Conservation (phyloP, 192 early-diverging fungal genomes). For the Coemansia sp. region DNA sequence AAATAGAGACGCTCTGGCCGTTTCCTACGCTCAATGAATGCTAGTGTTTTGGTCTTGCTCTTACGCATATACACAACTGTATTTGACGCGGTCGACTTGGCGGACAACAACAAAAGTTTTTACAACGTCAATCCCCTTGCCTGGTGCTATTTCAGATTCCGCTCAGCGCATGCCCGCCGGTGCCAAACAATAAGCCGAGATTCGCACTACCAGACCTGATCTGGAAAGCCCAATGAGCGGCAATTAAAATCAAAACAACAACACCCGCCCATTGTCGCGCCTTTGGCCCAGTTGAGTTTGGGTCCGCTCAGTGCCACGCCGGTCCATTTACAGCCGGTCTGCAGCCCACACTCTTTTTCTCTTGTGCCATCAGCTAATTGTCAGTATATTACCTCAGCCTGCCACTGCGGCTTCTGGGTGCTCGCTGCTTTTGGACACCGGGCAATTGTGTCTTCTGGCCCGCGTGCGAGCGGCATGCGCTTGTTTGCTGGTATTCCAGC, state of each 20-base stretch:
- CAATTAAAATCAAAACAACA: conserved; percentile 9
- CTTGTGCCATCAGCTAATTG: no score
- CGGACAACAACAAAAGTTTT: conserved; percentile 11
- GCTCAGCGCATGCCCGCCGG: not conserved
- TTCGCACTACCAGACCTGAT: conserved; percentile 10
- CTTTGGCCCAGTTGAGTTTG: not conserved
- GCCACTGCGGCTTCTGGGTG: conserved; percentile 1
- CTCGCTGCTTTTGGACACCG: not conserved
- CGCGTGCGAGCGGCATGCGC: not conserved
- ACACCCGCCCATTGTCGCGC: conserved; percentile 6
- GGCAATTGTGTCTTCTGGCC: not conserved
- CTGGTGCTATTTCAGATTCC: conserved; percentile 7
- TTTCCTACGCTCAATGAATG: not conserved
- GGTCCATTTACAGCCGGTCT: not conserved
- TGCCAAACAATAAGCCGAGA: conserved; percentile 5
- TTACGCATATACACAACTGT: not conserved
- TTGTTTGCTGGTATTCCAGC: not conserved
- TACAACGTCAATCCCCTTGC: not conserved
- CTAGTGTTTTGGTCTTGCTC: not conserved
- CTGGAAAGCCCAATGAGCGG: conserved; percentile 3
- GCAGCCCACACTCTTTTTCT: conserved; percentile 6
- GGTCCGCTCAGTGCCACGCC: not conserved
- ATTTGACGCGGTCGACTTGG: not conserved
- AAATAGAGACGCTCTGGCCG: not conserved
- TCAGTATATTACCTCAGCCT: not conserved